phyloP scores from a whole-genome alignment of 371 early-diverging fungal species.

The Umbelopsis sp. region DNA sequence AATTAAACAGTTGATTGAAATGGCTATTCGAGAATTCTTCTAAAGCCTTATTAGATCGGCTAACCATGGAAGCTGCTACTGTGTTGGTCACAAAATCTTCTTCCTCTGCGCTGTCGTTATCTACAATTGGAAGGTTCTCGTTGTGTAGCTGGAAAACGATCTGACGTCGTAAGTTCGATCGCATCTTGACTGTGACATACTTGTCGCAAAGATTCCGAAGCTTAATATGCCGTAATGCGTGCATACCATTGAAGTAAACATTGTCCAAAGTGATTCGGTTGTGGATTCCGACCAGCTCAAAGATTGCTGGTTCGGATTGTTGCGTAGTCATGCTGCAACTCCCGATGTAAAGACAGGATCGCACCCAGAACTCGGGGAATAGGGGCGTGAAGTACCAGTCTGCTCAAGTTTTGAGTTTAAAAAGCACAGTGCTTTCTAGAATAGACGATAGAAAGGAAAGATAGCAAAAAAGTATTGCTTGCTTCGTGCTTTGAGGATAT shows the following conservation, averaged over 20 bases:
- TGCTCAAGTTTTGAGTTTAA: not conserved
- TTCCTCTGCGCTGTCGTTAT: constrained; percentile 29
- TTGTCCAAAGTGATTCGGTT: constrained; percentile 67
- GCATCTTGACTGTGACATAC: constrained; percentile 71
- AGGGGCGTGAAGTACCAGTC: not conserved
- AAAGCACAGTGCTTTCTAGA: not conserved
- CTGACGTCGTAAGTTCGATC: constrained; percentile 81
- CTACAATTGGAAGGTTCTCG: constrained; percentile 71
- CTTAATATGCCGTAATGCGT: constrained; percentile 75
- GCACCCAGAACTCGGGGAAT: not conserved
- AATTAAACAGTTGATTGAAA: constrained; percentile 89
- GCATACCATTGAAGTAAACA: constrained; percentile 84
- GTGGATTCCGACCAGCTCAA: constrained; percentile 61
- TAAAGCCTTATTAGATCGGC: constrained; percentile 39
- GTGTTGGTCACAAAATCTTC: constrained; percentile 60
- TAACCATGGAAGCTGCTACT: constrained; percentile 60
- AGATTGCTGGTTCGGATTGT: constrained; percentile 38
- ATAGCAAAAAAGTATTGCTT: not conserved
- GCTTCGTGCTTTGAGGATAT: not conserved
- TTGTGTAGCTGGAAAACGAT: constrained; percentile 88
- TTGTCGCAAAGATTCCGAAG: constrained; percentile 70
- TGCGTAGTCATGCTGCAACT: constrained; percentile 11
- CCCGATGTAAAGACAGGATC: not conserved
- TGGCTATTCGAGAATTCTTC: constrained; percentile 53
- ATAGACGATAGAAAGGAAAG: not conserved